Percentiles rank a stretch among this genome's conserved stretches.
phyloP scores from a whole-genome alignment of 176 grass and related monocot species.

The Eragrostis curvula region DNA sequence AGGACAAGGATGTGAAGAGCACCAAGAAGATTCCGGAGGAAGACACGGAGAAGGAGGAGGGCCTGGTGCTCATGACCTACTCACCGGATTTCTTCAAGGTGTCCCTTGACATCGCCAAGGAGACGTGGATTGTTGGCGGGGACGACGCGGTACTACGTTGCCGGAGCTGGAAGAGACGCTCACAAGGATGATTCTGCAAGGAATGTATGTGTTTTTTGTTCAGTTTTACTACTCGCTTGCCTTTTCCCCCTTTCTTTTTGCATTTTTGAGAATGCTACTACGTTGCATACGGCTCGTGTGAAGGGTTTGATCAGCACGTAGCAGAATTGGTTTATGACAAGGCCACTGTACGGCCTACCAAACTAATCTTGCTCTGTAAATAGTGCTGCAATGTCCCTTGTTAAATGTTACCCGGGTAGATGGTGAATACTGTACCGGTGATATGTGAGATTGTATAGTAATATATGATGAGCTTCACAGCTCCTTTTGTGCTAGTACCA shows the following conservation, averaged over 20 bases:
- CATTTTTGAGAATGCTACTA: neutral
- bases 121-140: slow-evolving; percentile 91
- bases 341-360: slow-evolving; percentile 35
- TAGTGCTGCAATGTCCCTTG: slow-evolving; percentile 48
- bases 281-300: slow-evolving; percentile 32
- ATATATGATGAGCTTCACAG: slow-evolving; percentile 34
- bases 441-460: slow-evolving; percentile 37
- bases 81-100: slow-evolving; percentile 94
- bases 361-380: slow-evolving; percentile 58
- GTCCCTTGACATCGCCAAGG: slow-evolving; percentile 89
- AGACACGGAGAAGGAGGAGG: slow-evolving; percentile 57
- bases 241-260: neutral
- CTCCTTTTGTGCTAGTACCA: slow-evolving; percentile 17
- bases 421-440: slow-evolving; percentile 34
- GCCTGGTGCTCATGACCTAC: slow-evolving; percentile 81
- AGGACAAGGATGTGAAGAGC: slow-evolving; percentile 35
- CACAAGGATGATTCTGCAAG: slow-evolving; percentile 24
- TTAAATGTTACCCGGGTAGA: slow-evolving; percentile 33
- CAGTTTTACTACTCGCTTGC: slow-evolving; percentile 22
- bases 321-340: slow-evolving; percentile 41
- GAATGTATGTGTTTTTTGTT: slow-evolving; percentile 40
- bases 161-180: slow-evolving; percentile 82
- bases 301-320: slow-evolving; percentile 48
- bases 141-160: slow-evolving; percentile 68
- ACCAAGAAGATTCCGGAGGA: slow-evolving; percentile 35